phyloP scores from a whole-genome alignment of 257 asterid genomes.

The Cruciata laevipes region DNA sequence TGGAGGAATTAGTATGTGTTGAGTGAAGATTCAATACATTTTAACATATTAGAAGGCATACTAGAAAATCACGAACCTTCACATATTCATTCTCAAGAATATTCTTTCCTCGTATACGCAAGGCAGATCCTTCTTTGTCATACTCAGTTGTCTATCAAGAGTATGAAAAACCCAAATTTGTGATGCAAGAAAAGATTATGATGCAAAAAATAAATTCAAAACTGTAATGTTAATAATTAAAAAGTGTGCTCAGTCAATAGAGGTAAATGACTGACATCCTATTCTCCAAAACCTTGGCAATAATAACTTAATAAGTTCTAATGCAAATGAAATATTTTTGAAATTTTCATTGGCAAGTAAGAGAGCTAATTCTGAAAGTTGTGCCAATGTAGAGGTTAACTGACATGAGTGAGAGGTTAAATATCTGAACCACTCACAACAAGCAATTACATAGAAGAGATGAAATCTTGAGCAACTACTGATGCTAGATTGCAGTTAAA shows the following conservation, averaged over 20 bases:
- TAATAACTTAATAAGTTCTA: background rate
- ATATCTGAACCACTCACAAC: background rate
- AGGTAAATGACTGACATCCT: background rate
- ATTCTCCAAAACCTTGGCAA: background rate
- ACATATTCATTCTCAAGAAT: constrained; percentile 87
- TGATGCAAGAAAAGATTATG: background rate
- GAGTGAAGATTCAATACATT: constrained; percentile 14
- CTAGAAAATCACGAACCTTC: constrained; percentile 45
- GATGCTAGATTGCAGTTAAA: background rate
- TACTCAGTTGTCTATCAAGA: constrained; percentile 56
- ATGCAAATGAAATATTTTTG: background rate
- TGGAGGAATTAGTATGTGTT: constrained; percentile 20
- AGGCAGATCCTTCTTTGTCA: constrained; percentile 90
- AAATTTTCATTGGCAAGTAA: background rate
- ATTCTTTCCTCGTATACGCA: constrained; percentile 94
- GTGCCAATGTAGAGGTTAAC: background rate
- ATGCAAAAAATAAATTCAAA: background rate
- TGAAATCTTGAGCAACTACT: background rate
- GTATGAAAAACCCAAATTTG: background rate
- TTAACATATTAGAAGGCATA: constrained; percentile 10
- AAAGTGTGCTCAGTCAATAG: background rate
- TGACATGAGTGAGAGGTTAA: background rate
- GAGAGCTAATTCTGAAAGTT: background rate
- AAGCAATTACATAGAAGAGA: background rate
- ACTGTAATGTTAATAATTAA: background rate